These are phyloP conservation scores for Amphirosellinia nigrospora DNA, from an alignment of 495 filamentous ascomycete species.

Conservation along the genomic window DNA sequence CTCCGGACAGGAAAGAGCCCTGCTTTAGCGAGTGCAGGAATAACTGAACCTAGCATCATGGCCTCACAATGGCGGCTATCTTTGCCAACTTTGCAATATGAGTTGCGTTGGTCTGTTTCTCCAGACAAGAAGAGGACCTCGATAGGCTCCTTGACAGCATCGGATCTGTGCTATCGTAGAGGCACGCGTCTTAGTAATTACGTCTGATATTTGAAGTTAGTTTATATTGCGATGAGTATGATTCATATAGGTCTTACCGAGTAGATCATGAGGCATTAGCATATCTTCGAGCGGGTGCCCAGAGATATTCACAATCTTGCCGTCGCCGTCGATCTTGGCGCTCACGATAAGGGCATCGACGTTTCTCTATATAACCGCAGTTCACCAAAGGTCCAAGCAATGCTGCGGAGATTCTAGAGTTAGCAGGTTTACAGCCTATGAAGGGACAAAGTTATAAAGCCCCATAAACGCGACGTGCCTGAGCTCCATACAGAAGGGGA, in stretches of 20 bases:
- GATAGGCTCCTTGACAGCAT: slow-evolving; percentile 13
- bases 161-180: slow-evolving; percentile 19
- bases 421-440: not conserved
- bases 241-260: slow-evolving; percentile 17
- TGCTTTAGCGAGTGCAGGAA: slow-evolving; percentile 16
- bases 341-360: slow-evolving; percentile 26
- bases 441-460: not conserved
- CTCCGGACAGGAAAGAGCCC: slow-evolving; percentile 27
- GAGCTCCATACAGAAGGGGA: too few relatives aligned
- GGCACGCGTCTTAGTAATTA: slow-evolving; percentile 15
- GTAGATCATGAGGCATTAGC: slow-evolving; percentile 20
- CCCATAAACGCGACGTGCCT: not conserved
- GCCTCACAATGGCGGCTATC: slow-evolving; percentile 25
- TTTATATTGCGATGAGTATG: not conserved
- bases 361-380: slow-evolving; percentile 27
- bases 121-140: not conserved
- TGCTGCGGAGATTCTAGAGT: not conserved
- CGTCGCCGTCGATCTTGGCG: slow-evolving; percentile 14
- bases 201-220: slow-evolving; percentile 13
- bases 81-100: slow-evolving; percentile 23
- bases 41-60: slow-evolving; percentile 31
- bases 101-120: not conserved
- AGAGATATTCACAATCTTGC: slow-evolving; percentile 23
- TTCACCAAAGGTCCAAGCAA: slow-evolving; percentile 29
- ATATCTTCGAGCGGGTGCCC: slow-evolving; percentile 22